Evolutionary conservation across 495 filamentous ascomycete genomes (phyloP).

Genomic region (Alectoria sarmentosa): DNA sequence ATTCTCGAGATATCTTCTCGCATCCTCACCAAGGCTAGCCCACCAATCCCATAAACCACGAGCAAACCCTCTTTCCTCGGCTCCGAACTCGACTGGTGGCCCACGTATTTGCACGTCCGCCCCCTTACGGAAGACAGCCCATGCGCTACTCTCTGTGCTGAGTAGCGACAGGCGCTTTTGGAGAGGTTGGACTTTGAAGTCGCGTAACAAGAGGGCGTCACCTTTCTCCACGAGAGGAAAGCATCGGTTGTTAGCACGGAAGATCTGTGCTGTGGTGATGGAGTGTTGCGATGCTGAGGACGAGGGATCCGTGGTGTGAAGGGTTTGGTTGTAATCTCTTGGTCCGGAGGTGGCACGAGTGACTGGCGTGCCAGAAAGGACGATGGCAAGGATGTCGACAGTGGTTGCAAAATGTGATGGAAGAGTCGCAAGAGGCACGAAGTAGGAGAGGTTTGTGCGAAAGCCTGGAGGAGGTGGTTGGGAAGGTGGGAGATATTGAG

Average conservation of each 20-base stretch:
- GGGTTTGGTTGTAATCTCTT: slow-evolving; percentile 59
- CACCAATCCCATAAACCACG: slow-evolving; percentile 49
- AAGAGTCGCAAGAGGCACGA: slow-evolving; percentile 58
- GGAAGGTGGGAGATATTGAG: slow-evolving; percentile 16
- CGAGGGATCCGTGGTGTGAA: slow-evolving; percentile 63
- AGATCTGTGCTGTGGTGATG: slow-evolving; percentile 51
- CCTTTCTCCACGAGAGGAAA: slow-evolving; percentile 64
- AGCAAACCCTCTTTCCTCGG: slow-evolving; percentile 52
- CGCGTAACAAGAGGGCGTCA: slow-evolving; percentile 67
- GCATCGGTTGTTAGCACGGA: slow-evolving; percentile 62
- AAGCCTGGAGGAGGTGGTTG: slow-evolving; percentile 40
- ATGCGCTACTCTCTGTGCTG: slow-evolving; percentile 47
- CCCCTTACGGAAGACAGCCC: slow-evolving; percentile 54
- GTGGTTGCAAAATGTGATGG: slow-evolving; percentile 45
- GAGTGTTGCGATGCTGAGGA: slow-evolving; percentile 35
- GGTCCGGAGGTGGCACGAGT: slow-evolving; percentile 57
- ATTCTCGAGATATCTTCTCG: slow-evolving; percentile 30
- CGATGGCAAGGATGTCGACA: slow-evolving; percentile 64
- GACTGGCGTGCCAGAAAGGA: slow-evolving; percentile 46
- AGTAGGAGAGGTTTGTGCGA: slow-evolving; percentile 58
- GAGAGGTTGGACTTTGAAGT: slow-evolving; percentile 58
- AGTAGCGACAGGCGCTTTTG: slow-evolving; percentile 41
- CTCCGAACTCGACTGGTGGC: slow-evolving; percentile 58
- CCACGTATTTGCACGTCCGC: slow-evolving; percentile 46
- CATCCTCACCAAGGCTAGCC: slow-evolving; percentile 27